Evolutionary conservation across 129 eudicot genomes (phyloP).

Genomic region (Calendula officinalis): DNA sequence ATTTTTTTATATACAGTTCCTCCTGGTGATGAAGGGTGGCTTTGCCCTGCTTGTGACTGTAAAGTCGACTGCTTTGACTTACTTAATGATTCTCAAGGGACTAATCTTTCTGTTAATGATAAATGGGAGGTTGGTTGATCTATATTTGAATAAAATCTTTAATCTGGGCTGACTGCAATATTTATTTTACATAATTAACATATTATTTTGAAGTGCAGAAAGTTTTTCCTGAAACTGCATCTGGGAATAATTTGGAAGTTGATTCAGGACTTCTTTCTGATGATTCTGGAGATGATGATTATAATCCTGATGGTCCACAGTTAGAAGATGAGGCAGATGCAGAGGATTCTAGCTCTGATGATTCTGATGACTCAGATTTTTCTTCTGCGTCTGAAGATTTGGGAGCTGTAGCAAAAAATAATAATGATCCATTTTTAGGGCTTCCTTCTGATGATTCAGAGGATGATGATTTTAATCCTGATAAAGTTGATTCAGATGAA

Average conservation of each 20-base stretch:
- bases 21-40: constrained; percentile 94
- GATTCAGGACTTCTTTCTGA: constrained; percentile 65
- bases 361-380: constrained; percentile 39
- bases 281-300: constrained; percentile 95
- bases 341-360: constrained; percentile 55
- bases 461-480: constrained; percentile 84
- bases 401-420: constrained; percentile 27
- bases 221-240: constrained; percentile 74
- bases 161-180: background rate
- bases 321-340: constrained; percentile 43
- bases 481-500: constrained; percentile 36
- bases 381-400: constrained; percentile 68
- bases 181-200: constrained; percentile 7
- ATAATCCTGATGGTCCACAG: constrained; percentile 64
- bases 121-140: constrained; percentile 71
- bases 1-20: constrained; percentile 56
- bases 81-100: constrained; percentile 66
- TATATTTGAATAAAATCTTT: background rate
- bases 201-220: constrained; percentile 47
- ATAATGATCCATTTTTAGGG: constrained; percentile 41
- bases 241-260: constrained; percentile 52
- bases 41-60: constrained; percentile 98
- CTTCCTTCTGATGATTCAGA: constrained; percentile 93
- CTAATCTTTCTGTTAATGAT: constrained; percentile 54
- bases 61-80: constrained; percentile 76